A percentile compares a stretch with the other conserved stretches of the same genome.
Evolutionary conservation across 2,329 filamentous ascomycete species (phyloP).

Genomic region (Microascus cirrosus): DNA sequence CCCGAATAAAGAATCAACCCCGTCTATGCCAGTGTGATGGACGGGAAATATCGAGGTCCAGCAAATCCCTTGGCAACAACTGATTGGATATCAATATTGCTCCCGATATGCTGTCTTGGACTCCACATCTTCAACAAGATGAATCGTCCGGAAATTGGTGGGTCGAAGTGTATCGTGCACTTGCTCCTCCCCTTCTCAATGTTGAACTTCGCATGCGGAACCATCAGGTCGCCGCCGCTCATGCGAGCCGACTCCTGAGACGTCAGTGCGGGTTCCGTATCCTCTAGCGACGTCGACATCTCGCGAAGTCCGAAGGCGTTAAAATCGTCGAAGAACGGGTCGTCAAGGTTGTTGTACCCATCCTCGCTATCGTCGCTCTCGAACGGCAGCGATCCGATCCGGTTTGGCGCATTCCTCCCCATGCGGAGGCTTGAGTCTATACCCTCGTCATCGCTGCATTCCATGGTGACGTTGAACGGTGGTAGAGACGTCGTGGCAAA

Average conservation of each 20-base stretch:
- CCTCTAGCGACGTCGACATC: background rate
- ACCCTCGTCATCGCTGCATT: slow-evolving; percentile 35
- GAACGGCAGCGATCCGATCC: slow-evolving; percentile 43
- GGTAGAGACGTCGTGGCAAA: slow-evolving; percentile 32
- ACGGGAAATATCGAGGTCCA: slow-evolving; percentile 74
- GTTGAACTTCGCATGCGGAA: slow-evolving; percentile 70
- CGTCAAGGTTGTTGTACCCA: slow-evolving; percentile 15
- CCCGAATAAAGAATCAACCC: background rate
- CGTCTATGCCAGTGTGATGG: slow-evolving; percentile 44
- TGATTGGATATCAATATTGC: slow-evolving; percentile 83
- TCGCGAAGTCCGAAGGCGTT: slow-evolving; percentile 5
- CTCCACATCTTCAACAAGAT: slow-evolving; percentile 89
- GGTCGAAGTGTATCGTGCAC: slow-evolving; percentile 78
- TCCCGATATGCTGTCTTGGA: slow-evolving; percentile 49
- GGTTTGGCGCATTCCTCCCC: slow-evolving; percentile 33
- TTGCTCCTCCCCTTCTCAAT: slow-evolving; percentile 75
- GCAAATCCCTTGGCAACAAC: slow-evolving; percentile 76
- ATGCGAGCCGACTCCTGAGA: slow-evolving; percentile 16
- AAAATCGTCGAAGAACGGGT: slow-evolving; percentile 13
- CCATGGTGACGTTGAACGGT: slow-evolving; percentile 44
- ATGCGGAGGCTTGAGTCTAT: slow-evolving; percentile 11
- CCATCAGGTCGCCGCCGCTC: slow-evolving; percentile 50
- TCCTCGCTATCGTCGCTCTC: slow-evolving; percentile 34
- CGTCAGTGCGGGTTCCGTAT: slow-evolving; percentile 9
- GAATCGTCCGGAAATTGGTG: slow-evolving; percentile 69